Conservation (phyloP, 2,329 filamentous ascomycete species). For the Nannizziopsis arthrosporioides region DNA sequence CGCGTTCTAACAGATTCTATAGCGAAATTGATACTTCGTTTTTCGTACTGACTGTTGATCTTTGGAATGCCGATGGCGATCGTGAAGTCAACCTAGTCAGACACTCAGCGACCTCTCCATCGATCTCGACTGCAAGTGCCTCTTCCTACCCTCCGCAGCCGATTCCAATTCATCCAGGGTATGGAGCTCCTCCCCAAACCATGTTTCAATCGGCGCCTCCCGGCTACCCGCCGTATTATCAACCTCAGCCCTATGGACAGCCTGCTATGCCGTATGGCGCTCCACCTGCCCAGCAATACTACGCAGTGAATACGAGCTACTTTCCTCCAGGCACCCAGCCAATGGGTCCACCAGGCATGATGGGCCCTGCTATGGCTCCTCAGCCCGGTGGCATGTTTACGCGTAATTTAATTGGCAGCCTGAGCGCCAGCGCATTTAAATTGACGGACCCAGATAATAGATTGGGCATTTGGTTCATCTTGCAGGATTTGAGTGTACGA, state of each 20-base stretch:
- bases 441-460: slow-evolving; percentile 68
- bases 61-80: slow-evolving; percentile 51
- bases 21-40: slow-evolving; percentile 59
- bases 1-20: slow-evolving; percentile 22
- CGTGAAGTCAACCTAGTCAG: slow-evolving; percentile 58
- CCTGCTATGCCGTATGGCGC: slow-evolving; percentile 22
- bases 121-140: slow-evolving; percentile 68
- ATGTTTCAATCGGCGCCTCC: slow-evolving; percentile 10
- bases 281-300: slow-evolving; percentile 23
- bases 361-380: slow-evolving; percentile 22
- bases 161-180: slow-evolving; percentile 25
- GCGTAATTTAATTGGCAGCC: slow-evolving; percentile 82
- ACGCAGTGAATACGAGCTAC: slow-evolving; percentile 15
- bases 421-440: slow-evolving; percentile 77
- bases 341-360: slow-evolving; percentile 10
- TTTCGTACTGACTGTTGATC: slow-evolving; percentile 57
- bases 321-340: slow-evolving; percentile 6
- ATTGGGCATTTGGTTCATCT: slow-evolving; percentile 88
- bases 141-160: slow-evolving; percentile 57
- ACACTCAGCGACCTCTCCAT: slow-evolving; percentile 55
- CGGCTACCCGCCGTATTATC: slow-evolving; percentile 29
- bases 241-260: slow-evolving; percentile 16
- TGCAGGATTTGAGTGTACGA: slow-evolving; percentile 87
- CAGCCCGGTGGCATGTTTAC: slow-evolving; percentile 77
- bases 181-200: slow-evolving; percentile 23